phyloP scores from a whole-genome alignment of 2,329 filamentous ascomycete genomes.

The Cadophora gregata region DNA sequence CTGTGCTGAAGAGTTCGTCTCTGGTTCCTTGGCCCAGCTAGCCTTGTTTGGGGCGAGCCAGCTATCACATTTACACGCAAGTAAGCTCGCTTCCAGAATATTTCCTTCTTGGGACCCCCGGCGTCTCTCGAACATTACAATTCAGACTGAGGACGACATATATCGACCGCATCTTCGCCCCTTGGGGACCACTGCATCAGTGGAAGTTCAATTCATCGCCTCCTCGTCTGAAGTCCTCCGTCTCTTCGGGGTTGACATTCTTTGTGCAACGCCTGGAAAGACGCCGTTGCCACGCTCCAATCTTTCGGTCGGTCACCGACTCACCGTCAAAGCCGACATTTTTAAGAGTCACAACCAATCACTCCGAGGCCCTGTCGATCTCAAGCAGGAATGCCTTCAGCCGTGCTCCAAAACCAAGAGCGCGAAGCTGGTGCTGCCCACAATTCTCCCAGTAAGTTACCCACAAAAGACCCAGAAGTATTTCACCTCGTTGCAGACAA shows the following conservation, averaged over 20 bases:
- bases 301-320: conserved; percentile 7
- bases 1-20: not conserved
- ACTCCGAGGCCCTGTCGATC: conserved; percentile 6
- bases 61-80: not conserved
- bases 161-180: not conserved
- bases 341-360: conserved; percentile 15
- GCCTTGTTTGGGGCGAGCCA: conserved; percentile 1
- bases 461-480: conserved; percentile 16
- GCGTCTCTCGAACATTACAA: not conserved
- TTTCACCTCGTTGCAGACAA: conserved; percentile 11
- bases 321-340: not conserved
- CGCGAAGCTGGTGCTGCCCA: conserved; percentile 1
- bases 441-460: conserved; percentile 10
- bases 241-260: conserved; percentile 2
- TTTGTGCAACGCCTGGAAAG: not conserved
- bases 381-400: conserved; percentile 16
- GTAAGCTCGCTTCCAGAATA: conserved; percentile 15
- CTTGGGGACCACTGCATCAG: not conserved
- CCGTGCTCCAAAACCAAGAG: conserved; percentile 12
- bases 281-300: conserved; percentile 4
- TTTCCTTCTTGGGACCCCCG: not conserved
- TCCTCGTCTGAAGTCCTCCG: not conserved
- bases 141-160: not conserved
- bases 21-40: conserved; percentile 5
- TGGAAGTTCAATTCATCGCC: not conserved